phyloP scores from a whole-genome alignment of 106 monocot genomes.

The Agapanthus africanus region DNA sequence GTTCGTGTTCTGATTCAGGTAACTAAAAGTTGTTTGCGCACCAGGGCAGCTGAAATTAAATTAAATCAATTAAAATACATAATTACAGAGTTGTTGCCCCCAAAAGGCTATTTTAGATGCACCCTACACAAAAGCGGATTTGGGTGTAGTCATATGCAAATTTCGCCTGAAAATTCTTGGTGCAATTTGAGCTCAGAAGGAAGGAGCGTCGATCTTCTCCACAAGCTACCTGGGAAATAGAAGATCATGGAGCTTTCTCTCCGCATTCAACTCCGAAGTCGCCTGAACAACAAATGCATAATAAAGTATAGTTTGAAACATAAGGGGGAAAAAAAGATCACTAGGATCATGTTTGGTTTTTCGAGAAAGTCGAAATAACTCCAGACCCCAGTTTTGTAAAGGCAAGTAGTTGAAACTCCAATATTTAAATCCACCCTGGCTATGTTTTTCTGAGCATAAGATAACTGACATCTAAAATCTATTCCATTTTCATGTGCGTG shows the following conservation, averaged over 20 bases:
- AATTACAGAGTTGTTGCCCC: background rate
- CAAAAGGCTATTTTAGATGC: background rate
- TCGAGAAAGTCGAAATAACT: no score
- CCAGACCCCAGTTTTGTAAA: no score
- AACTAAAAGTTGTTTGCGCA: no score
- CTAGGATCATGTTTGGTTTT: no score
- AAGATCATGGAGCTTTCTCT: constrained; percentile 40
- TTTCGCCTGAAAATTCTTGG: background rate
- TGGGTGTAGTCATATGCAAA: no score
- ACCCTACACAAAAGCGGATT: background rate
- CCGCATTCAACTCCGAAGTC: constrained; percentile 60
- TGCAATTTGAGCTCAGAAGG: background rate
- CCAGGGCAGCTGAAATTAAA: background rate
- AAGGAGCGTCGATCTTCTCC: background rate
- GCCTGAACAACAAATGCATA: constrained; percentile 22
- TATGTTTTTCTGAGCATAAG: no score
- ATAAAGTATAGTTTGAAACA: background rate
- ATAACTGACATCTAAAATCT: no score
- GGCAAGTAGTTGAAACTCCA: background rate
- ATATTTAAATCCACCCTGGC: no score
- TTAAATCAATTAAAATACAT: background rate
- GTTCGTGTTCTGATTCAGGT: no score
- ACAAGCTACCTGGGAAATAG: constrained; percentile 35
- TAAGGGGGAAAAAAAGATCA: no score
- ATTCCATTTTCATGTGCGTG: no score